Evolutionary conservation across 2,329 filamentous ascomycete species (phyloP).

Genomic region (Aspergillus transmontanensis): DNA sequence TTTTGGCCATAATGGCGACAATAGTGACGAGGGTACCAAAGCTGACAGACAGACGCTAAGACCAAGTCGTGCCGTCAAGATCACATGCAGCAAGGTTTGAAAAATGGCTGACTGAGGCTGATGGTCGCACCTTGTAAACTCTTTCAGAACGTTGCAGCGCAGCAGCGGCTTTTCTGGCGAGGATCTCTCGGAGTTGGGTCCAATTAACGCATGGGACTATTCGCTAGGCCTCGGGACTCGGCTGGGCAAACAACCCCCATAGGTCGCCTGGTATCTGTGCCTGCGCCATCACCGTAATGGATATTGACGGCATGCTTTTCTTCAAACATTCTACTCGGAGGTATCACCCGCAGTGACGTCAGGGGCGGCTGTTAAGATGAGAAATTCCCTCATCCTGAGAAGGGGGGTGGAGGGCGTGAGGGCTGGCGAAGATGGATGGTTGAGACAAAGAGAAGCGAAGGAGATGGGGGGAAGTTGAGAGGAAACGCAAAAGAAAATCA

Average conservation of each 20-base stretch:
- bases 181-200: not conserved
- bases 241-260: not conserved
- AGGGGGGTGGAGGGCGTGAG: not conserved
- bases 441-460: not conserved
- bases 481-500: not conserved
- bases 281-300: constrained; percentile 2
- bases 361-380: not conserved
- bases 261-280: constrained; percentile 1
- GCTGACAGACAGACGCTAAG: not conserved
- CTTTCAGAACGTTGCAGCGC: not conserved
- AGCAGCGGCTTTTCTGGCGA: not conserved
- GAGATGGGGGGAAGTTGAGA: not conserved
- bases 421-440: not conserved
- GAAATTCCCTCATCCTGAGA: constrained; percentile 1
- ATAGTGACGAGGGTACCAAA: no score
- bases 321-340: not conserved
- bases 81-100: not conserved
- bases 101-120: not conserved
- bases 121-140: not conserved
- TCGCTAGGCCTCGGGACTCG: not conserved
- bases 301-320: not conserved
- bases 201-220: not conserved
- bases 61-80: not conserved
- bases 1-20: not conserved
- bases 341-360: not conserved